Evolutionary conservation across 495 filamentous ascomycete genomes (phyloP), one percentile per base, ranked within the genome.

Genomic region (Aspergillus hancockii): DNA sequence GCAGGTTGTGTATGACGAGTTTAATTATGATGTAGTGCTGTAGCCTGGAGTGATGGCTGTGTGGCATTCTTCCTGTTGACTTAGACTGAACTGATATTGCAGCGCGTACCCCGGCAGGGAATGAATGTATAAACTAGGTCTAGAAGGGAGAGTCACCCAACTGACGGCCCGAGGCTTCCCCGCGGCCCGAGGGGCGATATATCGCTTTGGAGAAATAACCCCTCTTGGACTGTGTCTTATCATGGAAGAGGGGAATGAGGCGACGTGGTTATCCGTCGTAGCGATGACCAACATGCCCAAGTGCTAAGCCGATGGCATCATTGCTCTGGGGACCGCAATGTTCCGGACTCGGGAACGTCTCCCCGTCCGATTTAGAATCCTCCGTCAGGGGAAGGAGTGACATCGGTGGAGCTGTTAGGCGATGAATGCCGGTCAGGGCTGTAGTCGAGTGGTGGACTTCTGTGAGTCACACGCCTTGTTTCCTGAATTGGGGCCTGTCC

Each of bases 401-500:
- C 7, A 3, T 18, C 19, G 43, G 43, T 47, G 43, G 43, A 47
- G 43, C 43, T 4, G 19, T n/a, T 19, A 18, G 38, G 40, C 40
- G 6, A 43, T 21, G 19, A 47, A 47, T 47, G 43, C 43, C 43
- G 12, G 43, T 47, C 21, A 22, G 5, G 13, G 23, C 10, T 47
- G 43, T 19, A 47, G 43, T 8, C 16, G 12, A 22, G n/a, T 45
- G 41, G 41, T 45, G 41, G 41, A 14, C 19, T 21, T 45, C 43
- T 47, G 43, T 23, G 43, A 47, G 43, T 47, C 43, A 47, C 43
- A 47, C 43, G 43, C 19, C 21, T 47, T 21, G 21, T 23, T 47
- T 47, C 43, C 43, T 47, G 3, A 23, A 47, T 14, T 14, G 41
- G 41, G 41, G 18, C 6, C 18, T 45, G 16, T n/a, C 14, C 5